Percentiles rank a stretch among this genome's conserved stretches.
These are phyloP conservation scores for Perkinsus olseni DNA, from an alignment of 169 alveolate genomes.

Conservation along the genomic window DNA sequence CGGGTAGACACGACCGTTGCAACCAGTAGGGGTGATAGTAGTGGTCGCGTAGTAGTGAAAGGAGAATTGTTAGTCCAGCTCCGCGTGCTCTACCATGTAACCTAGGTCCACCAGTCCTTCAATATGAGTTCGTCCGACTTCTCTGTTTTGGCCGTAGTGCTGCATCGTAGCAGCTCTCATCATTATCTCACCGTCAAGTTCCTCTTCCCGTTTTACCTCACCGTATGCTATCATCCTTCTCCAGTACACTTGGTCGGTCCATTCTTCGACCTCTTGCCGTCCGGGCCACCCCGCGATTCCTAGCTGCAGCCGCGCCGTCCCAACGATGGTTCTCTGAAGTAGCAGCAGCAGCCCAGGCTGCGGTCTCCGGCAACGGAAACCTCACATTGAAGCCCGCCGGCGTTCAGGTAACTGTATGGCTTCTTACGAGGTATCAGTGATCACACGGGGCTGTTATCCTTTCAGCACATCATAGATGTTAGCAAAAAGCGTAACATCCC, in stretches of 20 bases:
- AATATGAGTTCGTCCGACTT: no score
- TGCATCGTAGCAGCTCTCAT: no score
- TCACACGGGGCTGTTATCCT: neutral
- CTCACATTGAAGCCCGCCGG: neutral
- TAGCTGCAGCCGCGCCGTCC: neutral
- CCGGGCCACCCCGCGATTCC: neutral
- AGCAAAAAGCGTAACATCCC: neutral
- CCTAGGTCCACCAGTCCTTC: no score
- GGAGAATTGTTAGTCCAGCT: no score
- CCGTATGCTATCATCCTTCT: neutral
- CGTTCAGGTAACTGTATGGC: neutral
- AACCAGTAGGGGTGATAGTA: no score
- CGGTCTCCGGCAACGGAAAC: neutral
- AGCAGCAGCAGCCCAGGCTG: neutral
- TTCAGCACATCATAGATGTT: neutral
- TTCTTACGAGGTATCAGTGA: neutral
- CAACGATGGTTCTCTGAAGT: neutral
- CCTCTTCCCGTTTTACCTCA: no score
- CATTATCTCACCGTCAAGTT: no score
- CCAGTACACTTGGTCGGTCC: neutral
- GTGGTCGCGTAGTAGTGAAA: no score
- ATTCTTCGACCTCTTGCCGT: neutral
- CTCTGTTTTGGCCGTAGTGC: no score
- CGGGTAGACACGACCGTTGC: no score
- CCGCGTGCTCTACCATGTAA: no score